A percentile compares a stretch with the other conserved stretches of the same genome.
Conservation (phyloP, 2,329 filamentous ascomycete genomes). For the Ceratocystis colombiana region DNA sequence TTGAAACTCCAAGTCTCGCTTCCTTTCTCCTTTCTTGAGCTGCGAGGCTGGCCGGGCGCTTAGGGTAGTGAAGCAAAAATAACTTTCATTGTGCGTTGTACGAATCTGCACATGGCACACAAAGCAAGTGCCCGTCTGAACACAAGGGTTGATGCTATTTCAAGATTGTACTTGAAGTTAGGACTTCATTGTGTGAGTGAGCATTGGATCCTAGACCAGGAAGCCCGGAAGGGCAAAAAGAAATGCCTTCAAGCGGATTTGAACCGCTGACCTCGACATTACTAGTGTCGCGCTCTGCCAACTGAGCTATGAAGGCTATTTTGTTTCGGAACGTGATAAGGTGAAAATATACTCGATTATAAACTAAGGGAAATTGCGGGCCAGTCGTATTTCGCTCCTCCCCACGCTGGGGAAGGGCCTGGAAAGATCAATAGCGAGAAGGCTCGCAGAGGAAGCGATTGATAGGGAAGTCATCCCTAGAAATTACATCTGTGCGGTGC, state of each 20-base stretch:
- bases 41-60: background rate
- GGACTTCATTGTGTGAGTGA: no score
- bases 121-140: background rate
- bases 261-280: slow-evolving; percentile 20
- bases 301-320: slow-evolving; percentile 22
- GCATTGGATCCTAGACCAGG: background rate
- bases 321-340: no score
- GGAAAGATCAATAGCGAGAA: no score
- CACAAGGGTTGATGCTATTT: no score
- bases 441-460: no score
- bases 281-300: slow-evolving; percentile 20
- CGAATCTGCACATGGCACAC: background rate
- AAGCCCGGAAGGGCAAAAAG: slow-evolving; percentile 2
- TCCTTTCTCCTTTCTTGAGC: background rate
- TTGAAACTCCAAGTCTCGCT: background rate
- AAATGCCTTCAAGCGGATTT: slow-evolving; percentile 22
- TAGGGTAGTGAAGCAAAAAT: background rate
- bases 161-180: no score
- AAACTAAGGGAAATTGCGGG: no score
- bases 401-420: no score
- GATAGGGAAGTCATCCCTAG: no score
- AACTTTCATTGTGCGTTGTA: background rate
- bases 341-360: no score
- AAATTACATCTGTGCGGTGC: no score
- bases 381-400: no score